Conservation (phyloP, 2,329 filamentous ascomycete species). For the Aspergillus cejpii region DNA sequence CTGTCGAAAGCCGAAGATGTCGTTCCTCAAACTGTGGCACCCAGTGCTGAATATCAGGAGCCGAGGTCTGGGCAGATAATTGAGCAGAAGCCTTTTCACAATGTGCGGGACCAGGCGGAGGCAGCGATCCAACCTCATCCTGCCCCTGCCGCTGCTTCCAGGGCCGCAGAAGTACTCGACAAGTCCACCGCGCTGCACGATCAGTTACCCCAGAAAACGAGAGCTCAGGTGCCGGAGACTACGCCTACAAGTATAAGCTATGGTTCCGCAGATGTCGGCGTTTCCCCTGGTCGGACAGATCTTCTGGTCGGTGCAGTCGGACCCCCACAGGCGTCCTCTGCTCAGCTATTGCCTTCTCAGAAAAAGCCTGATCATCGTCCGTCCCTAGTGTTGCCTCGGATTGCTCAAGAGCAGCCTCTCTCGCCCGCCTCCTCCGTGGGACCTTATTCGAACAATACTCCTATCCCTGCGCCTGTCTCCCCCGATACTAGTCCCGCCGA, state of each 20-base stretch:
- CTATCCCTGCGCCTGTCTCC: constrained; percentile 60
- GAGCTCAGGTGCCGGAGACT: constrained; percentile 17
- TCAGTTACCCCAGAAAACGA: constrained; percentile 43
- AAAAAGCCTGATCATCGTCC: constrained; percentile 27
- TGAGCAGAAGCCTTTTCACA: constrained; percentile 7
- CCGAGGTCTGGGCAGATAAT: constrained; percentile 1
- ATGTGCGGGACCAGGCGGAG: constrained; percentile 9
- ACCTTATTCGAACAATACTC: constrained; percentile 66
- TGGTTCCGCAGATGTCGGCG: constrained; percentile 16
- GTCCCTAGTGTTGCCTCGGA: constrained; percentile 24
- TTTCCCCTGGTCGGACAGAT: constrained; percentile 18
- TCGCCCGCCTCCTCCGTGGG: constrained; percentile 59
- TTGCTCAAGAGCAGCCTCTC: constrained; percentile 32
- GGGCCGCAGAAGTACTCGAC: constrained; percentile 10
- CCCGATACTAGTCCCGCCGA: constrained; percentile 69
- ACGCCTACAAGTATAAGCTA: constrained; percentile 19
- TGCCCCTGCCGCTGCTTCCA: constrained; percentile 8
- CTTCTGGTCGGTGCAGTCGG: constrained; percentile 10
- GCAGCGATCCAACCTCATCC: constrained; percentile 5
- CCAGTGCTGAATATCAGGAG: constrained; percentile 3
- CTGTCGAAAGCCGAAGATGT: constrained; percentile 14
- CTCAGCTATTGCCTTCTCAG: constrained; percentile 14
- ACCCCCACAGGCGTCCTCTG: constrained; percentile 14
- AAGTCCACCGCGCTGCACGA: constrained; percentile 36
- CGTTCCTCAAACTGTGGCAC: constrained; percentile 9